Evolutionary conservation across 2,329 filamentous ascomycete genomes (phyloP), one percentile per base, ranked within the genome.

Genomic region (Epichloe scottii): DNA sequence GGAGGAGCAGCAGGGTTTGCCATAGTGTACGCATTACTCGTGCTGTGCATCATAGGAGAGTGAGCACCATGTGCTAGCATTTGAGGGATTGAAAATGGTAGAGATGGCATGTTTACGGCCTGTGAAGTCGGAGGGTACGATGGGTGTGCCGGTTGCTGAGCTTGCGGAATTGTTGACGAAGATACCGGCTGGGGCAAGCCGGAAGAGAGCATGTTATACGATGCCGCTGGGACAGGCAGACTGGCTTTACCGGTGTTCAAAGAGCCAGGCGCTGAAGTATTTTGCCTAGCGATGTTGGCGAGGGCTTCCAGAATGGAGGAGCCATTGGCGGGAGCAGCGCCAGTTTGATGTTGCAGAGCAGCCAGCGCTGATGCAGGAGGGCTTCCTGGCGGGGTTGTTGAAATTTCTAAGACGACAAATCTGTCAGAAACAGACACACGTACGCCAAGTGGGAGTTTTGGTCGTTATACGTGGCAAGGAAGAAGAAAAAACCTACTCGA

Each of bases 241-340:
- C 57, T 63, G 48, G 66, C 63, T 60, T 62, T 71, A 61, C 61
- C 66, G 48, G 74, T 67, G 48, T 71, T 67, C 50, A 42, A 35
- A 37, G 52, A 17, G 17, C 46, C 45, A 33, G 52, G 41, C 44
- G 72, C 67, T 21, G 71, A 71, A 38, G 74, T 78, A 64, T 82
- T 89, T 66, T 88, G 84, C 57, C 86, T 84, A 39, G 86, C 85
- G 69, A 93, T 85, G 62, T 87, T 87, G 56, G 87, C 85, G 56
- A 93, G 76, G 43, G 85, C 85, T 64, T 87, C 85, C 68, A 90
- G 75, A 59, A 93, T 89, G 57, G 81, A 84, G 54, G 72, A 68
- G 55, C 73, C 67, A 51, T 64, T 68, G 42, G 73, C 75, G 51
- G 75, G 66, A 55, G 62, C 58, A 7, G 66, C 62, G 23, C 75